Base-by-base conservation (phyloP, 2,329 filamentous ascomycete genomes). In the Orbilia oligospora region DNA sequence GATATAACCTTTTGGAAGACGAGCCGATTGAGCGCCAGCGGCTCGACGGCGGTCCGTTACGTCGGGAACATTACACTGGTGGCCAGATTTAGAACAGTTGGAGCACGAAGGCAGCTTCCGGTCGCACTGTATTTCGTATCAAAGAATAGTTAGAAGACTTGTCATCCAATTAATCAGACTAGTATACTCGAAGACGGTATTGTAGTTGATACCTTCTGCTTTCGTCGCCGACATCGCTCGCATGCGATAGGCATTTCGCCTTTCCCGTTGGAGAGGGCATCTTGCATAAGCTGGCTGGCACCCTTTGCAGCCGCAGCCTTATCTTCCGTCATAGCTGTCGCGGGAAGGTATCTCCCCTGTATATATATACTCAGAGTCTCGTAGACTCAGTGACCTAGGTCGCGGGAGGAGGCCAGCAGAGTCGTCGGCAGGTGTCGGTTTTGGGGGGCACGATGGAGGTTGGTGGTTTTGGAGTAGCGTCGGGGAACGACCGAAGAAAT, bases 211-310 rank as follows among this genome's bases (percentile, higher is more conserved):
- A 79, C 76, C 69, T 75, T 73, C 44, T 79, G 76, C 66, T 79
- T 79, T 24, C 76, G 64, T 22, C 76, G 61, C 41, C 76, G 76
- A 65, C 76, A 79, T 61, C 76, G 69, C 53, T 79, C 76, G 48
- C 76, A 79, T 66, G 76, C 76, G 70, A 79, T 79, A 46, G 76
- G 76, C 76, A 79, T 79, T 65, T 79, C 76, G 71, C 71, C 71
- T 38, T 79, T 79, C 55, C 70, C 63, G 65, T 79, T 79, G 64
- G 70, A 48, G 49, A 75, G 76, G 27, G 76, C 76, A 64, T 78
- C 75, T 46, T 79, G 76, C 76, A 79, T 79, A 24, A 79, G 76
- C 65, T 79, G 76, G 56, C 64, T 36, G 44, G 76, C 76, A 64
- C 64, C 76, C 22, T 78, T 78, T 22, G 72, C 20, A 8, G 65